Conservation (phyloP, 495 filamentous ascomycete species). For the Podospora appendiculata region DNA sequence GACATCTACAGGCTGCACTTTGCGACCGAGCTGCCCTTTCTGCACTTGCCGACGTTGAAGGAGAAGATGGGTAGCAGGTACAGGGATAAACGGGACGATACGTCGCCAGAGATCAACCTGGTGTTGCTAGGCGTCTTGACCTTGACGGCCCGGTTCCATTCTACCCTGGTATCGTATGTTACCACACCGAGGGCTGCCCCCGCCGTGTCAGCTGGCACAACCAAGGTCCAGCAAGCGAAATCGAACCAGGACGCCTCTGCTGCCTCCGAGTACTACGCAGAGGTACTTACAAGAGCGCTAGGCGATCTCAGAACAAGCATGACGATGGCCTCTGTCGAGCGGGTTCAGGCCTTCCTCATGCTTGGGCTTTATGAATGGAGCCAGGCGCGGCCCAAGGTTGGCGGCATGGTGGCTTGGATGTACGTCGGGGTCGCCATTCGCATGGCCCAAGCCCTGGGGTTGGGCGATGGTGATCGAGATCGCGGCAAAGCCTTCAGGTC, state of each 20-base stretch:
- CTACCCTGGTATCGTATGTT: constrained; percentile 55
- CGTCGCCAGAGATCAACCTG: constrained; percentile 44
- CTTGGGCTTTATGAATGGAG: constrained; percentile 81
- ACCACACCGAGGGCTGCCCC: constrained; percentile 32
- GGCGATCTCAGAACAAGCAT: constrained; percentile 47
- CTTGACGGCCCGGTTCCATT: constrained; percentile 72
- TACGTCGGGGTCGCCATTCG: constrained; percentile 72
- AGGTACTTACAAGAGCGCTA: constrained; percentile 58
- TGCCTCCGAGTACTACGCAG: constrained; percentile 75
- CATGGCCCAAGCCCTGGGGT: constrained; percentile 60
- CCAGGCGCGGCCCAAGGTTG: constrained; percentile 47
- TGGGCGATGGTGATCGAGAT: constrained; percentile 55
- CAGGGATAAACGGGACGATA: constrained; percentile 35
- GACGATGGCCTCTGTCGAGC: constrained; percentile 54
- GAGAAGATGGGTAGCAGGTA: constrained; percentile 37
- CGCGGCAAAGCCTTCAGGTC: constrained; percentile 16
- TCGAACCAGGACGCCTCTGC: constrained; percentile 46
- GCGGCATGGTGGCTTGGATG: constrained; percentile 69
- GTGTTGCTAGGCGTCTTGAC: constrained; percentile 72
- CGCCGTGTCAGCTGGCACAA: constrained; percentile 16
- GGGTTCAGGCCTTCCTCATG: constrained; percentile 74
- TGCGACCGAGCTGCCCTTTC: constrained; percentile 73
- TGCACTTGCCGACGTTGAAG: constrained; percentile 72
- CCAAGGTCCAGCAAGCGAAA: constrained; percentile 25
- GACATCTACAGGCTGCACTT: constrained; percentile 80